These are phyloP conservation scores for Kodamaea sp. DNA, from an alignment of 1,139 yeast genomes.

Conservation along the genomic window DNA sequence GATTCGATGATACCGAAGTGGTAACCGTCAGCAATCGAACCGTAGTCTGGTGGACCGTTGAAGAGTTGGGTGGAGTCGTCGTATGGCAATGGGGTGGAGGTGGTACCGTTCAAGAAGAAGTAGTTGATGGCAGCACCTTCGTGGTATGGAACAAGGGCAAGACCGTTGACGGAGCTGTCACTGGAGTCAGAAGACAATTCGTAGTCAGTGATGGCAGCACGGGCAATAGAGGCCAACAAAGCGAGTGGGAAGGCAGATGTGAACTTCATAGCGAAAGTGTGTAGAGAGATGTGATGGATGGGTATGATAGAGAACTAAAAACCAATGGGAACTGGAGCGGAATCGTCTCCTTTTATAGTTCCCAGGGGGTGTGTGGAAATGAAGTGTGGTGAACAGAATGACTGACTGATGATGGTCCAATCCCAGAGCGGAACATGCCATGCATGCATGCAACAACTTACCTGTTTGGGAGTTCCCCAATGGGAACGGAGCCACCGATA, in stretches of 20 bases:
- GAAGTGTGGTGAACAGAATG: no score
- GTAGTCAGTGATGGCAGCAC: conserved; percentile 5
- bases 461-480: no score
- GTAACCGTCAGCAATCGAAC: background rate
- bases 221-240: conserved; percentile 6
- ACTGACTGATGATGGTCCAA: no score
- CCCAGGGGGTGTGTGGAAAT: background rate
- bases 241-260: conserved; percentile 6
- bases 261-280: conserved; percentile 9
- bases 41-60: background rate
- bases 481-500: no score
- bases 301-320: no score
- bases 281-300: background rate
- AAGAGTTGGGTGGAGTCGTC: background rate
- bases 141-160: conserved; percentile 23
- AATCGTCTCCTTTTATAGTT: no score
- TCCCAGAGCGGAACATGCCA: no score
- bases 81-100: conserved; percentile 6
- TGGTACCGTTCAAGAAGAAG: conserved; percentile 32
- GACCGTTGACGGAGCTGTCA: conserved; percentile 4
- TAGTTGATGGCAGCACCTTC: conserved; percentile 61
- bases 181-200: conserved; percentile 6
- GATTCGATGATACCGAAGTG: conserved; percentile 9
- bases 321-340: no score
- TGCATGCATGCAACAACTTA: no score